These are phyloP conservation scores for Handroanthus guayacan DNA, from an alignment of 257 asterid species.

Conservation along the genomic window DNA sequence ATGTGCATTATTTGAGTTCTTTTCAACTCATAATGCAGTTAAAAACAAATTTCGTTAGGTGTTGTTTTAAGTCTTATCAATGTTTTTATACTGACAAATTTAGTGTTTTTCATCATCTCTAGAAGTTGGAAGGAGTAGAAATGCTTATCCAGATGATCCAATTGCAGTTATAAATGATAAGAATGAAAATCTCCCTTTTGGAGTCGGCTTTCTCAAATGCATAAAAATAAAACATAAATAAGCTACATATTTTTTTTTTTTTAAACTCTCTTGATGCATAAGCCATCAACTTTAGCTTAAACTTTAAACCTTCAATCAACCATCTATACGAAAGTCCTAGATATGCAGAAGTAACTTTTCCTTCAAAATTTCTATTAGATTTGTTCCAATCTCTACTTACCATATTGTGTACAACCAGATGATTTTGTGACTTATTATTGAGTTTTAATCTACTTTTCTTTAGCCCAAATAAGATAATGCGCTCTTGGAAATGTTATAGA, in stretches of 20 bases:
- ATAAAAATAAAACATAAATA: conserved; percentile 35
- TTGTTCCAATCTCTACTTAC: no score
- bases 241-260: background rate
- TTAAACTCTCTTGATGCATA: no score
- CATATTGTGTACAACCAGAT: no score
- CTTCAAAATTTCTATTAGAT: no score
- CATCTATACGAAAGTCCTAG: no score
- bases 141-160: conserved; percentile 79
- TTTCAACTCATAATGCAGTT: conserved; percentile 93
- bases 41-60: background rate
- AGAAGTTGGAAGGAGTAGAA: conserved; percentile 79
- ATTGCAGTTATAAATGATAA: conserved; percentile 63
- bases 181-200: conserved; percentile 92
- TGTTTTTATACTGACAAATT: conserved; percentile 21
- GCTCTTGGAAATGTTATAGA: conserved; percentile 82
- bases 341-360: no score
- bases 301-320: no score
- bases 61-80: conserved; percentile 4
- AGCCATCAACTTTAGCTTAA: no score
- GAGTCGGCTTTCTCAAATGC: conserved; percentile 92
- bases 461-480: conserved; percentile 97
- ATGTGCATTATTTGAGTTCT: conserved; percentile 55
- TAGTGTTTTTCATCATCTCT: conserved; percentile 33
- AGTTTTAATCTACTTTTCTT: background rate
- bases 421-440: no score